These are phyloP conservation scores for Dryas octopetala DNA, from an alignment of 306 rosid species.

Conservation along the genomic window DNA sequence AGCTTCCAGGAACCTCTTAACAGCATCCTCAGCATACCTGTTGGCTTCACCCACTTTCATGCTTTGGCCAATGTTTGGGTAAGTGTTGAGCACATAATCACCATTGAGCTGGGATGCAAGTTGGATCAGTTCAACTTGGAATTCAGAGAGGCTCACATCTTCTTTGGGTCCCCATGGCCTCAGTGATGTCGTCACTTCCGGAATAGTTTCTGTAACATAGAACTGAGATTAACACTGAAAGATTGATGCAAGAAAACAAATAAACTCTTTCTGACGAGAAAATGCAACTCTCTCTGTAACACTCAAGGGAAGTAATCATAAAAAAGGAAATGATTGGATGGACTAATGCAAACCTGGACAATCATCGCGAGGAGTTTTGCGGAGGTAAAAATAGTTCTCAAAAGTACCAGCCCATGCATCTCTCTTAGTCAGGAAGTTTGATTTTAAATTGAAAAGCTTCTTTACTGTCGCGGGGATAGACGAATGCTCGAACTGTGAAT, in stretches of 20 bases:
- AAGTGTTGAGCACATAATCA: slow-evolving; percentile 66
- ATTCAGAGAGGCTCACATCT: slow-evolving; percentile 73
- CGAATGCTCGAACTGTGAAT: slow-evolving; percentile 85
- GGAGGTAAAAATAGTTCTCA: slow-evolving; percentile 66
- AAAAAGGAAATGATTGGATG: slow-evolving; percentile 6
- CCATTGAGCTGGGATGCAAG: slow-evolving; percentile 96
- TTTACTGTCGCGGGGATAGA: slow-evolving; percentile 90
- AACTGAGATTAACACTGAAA: slow-evolving; percentile 13
- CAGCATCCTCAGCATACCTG: slow-evolving; percentile 87
- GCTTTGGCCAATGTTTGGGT: slow-evolving; percentile 70
- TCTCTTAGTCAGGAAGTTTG: slow-evolving; percentile 92
- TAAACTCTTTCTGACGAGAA: background rate
- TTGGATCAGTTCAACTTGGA: slow-evolving; percentile 84
- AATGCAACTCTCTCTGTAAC: background rate
- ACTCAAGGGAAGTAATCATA: background rate
- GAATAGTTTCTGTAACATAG: slow-evolving; percentile 59
- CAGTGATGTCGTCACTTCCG: slow-evolving; percentile 58
- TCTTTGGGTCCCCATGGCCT: slow-evolving; percentile 76
- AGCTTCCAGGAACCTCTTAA: slow-evolving; percentile 86
- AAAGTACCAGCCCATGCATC: slow-evolving; percentile 99
- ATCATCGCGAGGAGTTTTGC: slow-evolving; percentile 75
- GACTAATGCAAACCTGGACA: slow-evolving; percentile 75
- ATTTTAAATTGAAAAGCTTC: slow-evolving; percentile 87
- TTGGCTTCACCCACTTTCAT: slow-evolving; percentile 87
- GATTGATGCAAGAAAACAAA: background rate